Evolutionary conservation across 148 eudicot species (phyloP), one percentile per base, ranked within the genome.

Genomic region (Selenicereus undatus): DNA sequence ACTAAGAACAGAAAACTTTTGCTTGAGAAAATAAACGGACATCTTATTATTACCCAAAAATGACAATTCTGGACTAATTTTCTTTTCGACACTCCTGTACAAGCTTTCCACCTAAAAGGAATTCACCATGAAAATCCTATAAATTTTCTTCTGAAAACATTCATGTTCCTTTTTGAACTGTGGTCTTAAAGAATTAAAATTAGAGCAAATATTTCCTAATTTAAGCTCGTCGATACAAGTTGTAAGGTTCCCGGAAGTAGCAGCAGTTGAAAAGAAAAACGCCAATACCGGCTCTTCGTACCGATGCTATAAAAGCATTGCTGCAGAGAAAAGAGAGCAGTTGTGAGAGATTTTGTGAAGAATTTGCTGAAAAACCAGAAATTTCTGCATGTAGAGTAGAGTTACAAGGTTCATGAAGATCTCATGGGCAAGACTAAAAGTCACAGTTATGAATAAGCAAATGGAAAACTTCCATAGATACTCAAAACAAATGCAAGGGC

Each of bases 401-500:
- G 82, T 66, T 45, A 66, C 43, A 75, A 32, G 80, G 71, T 54
- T 64, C 83, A 18, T 73, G 82, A 79, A 76, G 71, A 78, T 79
- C 77, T 43, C 58, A 76, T 79, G 65, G 73, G 73, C 30, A 73
- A 69, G 73, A 81, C 62, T 79, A 78, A 24, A 87, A 80, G 71
- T 77, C 82, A 60, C 82, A 79, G 79, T 81, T 74, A 65, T 73
- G 79, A 76, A 82, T 76, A 39, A 77, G 70, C 81, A 78, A 30
- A 29, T 64, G 68, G 68, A 7, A 20, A 74, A 18, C 52, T 64
- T 71, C 4, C 29, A 26, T 4, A 32, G 74, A 82, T 80, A 71
- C 85, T 92, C 78, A 94, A 87, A 97, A 97, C 86, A 97, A 83
- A 9, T 88, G 90, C 82, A 94, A 88, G 45, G 93, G 86, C 93